Percentiles rank a stretch among this genome's conserved stretches.
Evolutionary conservation across 2,329 filamentous ascomycete genomes (phyloP).

Genomic region (Aureobasidium sp.): DNA sequence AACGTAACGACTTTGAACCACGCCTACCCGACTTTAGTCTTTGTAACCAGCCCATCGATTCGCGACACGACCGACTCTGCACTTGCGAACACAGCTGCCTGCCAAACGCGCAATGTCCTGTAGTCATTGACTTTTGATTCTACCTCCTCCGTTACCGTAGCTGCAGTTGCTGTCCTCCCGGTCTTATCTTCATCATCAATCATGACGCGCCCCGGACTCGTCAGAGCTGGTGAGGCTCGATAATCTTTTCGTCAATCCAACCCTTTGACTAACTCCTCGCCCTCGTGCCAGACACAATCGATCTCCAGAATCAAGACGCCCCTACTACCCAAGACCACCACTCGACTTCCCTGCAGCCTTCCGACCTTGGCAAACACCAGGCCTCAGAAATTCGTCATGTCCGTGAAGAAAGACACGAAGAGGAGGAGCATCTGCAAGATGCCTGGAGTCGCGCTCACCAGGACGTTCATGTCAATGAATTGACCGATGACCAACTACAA

Average conservation of each 20-base stretch:
- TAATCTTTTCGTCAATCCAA: not conserved
- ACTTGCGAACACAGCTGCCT: not conserved
- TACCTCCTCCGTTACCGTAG: not conserved
- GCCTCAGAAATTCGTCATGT: conserved; percentile 76
- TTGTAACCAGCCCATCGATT: not conserved
- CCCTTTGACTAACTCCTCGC: not conserved
- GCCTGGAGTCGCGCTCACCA: conserved; percentile 37
- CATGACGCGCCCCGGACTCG: conserved; percentile 19
- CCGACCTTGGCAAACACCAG: conserved; percentile 62
- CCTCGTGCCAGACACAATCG: conserved; percentile 68
- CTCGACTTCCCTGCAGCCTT: conserved; percentile 46
- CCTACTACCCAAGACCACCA: conserved; percentile 81
- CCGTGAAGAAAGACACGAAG: conserved; percentile 61
- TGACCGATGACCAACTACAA: conserved; percentile 53
- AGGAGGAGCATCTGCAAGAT: conserved; percentile 61
- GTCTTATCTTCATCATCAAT: not conserved
- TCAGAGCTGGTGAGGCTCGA: conserved; percentile 17
- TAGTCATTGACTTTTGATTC: not conserved
- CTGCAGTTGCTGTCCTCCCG: not conserved
- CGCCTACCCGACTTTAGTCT: not conserved
- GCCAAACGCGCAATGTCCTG: conserved; percentile 1
- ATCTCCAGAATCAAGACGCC: conserved; percentile 76
- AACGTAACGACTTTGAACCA: not conserved
- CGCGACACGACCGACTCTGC: not conserved
- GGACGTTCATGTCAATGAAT: conserved; percentile 30